Conservation (phyloP, 1,284 basidiomycete genomes). For the Heterobasidion parviporum region DNA sequence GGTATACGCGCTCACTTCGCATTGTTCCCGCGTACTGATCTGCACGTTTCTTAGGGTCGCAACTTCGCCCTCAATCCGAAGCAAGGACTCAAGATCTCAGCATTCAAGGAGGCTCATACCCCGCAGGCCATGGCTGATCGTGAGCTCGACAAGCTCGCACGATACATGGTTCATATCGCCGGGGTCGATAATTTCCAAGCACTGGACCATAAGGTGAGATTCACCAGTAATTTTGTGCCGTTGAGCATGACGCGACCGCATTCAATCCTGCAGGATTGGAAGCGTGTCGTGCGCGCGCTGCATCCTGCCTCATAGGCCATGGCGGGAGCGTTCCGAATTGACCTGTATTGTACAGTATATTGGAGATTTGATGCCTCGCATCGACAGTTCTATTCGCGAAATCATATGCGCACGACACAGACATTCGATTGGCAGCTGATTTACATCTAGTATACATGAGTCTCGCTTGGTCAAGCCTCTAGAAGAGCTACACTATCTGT, state of each 20-base stretch:
- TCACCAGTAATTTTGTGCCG: not conserved
- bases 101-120: conserved; percentile 74
- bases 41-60: conserved; percentile 38
- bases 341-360: not conserved
- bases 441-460: too few relatives aligned
- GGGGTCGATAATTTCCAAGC: conserved; percentile 42
- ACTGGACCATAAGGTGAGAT: conserved; percentile 50
- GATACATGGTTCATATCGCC: conserved; percentile 60
- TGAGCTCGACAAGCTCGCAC: conserved; percentile 56
- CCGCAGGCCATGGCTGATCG: conserved; percentile 51
- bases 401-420: too few relatives aligned
- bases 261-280: conserved; percentile 23
- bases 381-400: not conserved
- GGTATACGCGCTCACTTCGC: conserved; percentile 26
- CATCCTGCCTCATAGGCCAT: conserved; percentile 9
- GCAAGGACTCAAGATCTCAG: conserved; percentile 77
- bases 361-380: not conserved
- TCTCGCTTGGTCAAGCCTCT: too few relatives aligned
- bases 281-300: conserved; percentile 18
- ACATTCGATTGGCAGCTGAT: too few relatives aligned
- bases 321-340: not conserved
- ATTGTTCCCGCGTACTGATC: not conserved
- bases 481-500: conserved; percentile 43
- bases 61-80: conserved; percentile 85
- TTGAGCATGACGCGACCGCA: not conserved